Conservation (phyloP, 2,329 filamentous ascomycete species). For the Escovopsis sp. region DNA sequence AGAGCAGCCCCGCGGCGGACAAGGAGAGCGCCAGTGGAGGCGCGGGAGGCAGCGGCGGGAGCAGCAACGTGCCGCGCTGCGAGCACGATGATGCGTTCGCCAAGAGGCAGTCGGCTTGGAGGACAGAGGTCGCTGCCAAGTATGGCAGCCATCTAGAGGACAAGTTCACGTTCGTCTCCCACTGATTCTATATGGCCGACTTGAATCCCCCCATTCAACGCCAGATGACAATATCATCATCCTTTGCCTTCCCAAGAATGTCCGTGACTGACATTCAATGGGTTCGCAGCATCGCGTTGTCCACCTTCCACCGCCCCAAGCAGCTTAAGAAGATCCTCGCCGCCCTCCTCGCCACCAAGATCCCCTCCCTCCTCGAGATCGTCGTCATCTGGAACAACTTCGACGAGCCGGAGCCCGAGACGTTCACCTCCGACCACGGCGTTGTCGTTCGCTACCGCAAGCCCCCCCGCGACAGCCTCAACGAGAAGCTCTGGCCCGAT, state of each 20-base stretch:
- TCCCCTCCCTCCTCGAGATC: constrained; percentile 23
- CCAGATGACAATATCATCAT: no score
- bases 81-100: no score
- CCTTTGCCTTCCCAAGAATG: no score
- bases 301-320: constrained; percentile 21
- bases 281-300: no score
- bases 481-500: constrained; percentile 22
- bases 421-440: constrained; percentile 15
- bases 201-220: no score
- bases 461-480: constrained; percentile 19
- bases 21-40: no score
- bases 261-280: no score
- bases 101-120: background rate
- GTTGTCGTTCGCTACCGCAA: constrained; percentile 19
- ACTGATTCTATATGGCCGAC: no score
- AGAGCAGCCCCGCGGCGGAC: no score
- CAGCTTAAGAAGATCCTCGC: constrained; percentile 18
- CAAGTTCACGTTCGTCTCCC: constrained; percentile 19
- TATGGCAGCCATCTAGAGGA: constrained; percentile 13
- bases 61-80: no score
- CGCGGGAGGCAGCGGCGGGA: no score
- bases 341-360: constrained; percentile 12
- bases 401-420: constrained; percentile 13
- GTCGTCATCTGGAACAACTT: constrained; percentile 24
- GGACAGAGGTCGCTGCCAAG: constrained; percentile 8